These are phyloP conservation scores for Crithidia sp. DNA, from an alignment of 208 protist genomes.

Conservation along the genomic window DNA sequence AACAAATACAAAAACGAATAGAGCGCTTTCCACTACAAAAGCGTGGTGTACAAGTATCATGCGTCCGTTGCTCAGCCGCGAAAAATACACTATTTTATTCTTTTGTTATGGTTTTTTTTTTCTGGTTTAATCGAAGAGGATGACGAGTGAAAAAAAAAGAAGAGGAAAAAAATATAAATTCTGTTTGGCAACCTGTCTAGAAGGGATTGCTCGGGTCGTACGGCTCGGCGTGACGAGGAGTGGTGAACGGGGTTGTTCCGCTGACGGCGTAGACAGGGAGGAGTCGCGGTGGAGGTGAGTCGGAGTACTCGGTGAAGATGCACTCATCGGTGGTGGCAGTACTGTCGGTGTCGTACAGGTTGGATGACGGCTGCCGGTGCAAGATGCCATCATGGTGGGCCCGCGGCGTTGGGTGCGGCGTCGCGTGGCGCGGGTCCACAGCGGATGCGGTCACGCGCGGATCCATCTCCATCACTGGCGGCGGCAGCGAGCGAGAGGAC, in stretches of 20 bases:
- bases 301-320: slow-evolving; percentile 7
- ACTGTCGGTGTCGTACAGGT: slow-evolving; percentile 6
- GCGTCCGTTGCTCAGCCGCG: too few species aligned
- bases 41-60: too few species aligned
- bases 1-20: background rate
- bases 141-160: background rate
- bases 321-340: slow-evolving; percentile 11
- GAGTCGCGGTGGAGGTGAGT: slow-evolving; percentile 5
- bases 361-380: background rate
- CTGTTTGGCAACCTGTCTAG: background rate
- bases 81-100: too few species aligned
- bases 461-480: too few species aligned
- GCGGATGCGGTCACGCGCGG: too few species aligned
- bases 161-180: background rate
- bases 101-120: too few species aligned
- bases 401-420: too few species aligned
- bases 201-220: slow-evolving; percentile 4
- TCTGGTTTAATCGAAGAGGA: background rate
- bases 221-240: background rate
- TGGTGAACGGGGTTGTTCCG: slow-evolving; percentile 2
- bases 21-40: too few species aligned
- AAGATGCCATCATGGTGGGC: background rate
- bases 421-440: too few species aligned
- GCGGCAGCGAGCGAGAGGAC: background rate
- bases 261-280: background rate